Base-by-base conservation (phyloP, 805 yeast species). In the Yarrowia keelungensis region DNA sequence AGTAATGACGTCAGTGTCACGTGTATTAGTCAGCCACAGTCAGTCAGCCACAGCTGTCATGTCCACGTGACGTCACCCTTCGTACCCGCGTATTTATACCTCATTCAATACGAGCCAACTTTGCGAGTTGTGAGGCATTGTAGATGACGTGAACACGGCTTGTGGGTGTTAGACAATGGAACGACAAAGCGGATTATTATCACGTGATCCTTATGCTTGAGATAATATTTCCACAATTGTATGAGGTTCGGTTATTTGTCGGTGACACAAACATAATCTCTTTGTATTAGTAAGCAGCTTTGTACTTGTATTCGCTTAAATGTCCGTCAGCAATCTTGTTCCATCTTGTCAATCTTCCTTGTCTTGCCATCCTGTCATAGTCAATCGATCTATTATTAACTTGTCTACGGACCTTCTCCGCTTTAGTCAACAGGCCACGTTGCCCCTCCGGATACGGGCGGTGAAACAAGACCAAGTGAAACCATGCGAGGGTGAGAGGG, bases 361-460 rank as follows among this genome's bases (percentile, higher is more conserved):
- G 19, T 19, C 19, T 19, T 19, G 19, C 19, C 19, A 19, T 19
- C 19, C 19, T 19, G 19, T 19, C 19, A 19, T 26, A 26, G 32
- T 26, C 32, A 26, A 26, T 26, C 32, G 32, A 11, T 12, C 51
- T 47, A 47, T 47, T 47, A 47, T 47, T 47, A 47, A 26, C 51
- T 12, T 14, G 51, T 38, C 16, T 14, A 26, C 32, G 32, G 32
- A 26, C 14, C 15, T 47, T 36, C 56, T 50, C 56, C 56, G 56
- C 56, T 50, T 50, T 50, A 16, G 56, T 35, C 56, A 3, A 7
- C 41, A 35, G 54, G 56, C 56, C 51, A 47, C 51, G 51, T 47
- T 47, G 51, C 51, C 50, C 50, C 51, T 47, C 51, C 51, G 51
- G 51, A 47, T 47, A 47, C 51, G 51, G 51, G 51, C 38, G 16